phyloP scores from a whole-genome alignment of 78 protist species.

The Polysphondylium violaceum region DNA sequence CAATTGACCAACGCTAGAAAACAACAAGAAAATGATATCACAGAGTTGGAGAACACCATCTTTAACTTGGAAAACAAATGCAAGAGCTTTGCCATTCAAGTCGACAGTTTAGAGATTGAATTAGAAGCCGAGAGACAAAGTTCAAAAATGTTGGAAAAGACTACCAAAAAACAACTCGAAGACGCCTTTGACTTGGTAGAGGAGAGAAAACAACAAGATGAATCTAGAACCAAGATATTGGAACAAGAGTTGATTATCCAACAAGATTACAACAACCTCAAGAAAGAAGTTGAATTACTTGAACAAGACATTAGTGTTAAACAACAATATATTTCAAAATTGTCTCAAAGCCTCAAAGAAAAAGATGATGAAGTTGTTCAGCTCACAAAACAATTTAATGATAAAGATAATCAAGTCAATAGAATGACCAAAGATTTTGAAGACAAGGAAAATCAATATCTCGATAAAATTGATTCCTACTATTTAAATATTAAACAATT shows the following conservation, averaged over 20 bases:
- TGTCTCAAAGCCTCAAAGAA: too few relatives aligned
- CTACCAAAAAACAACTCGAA: background rate
- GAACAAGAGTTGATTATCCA: too few relatives aligned
- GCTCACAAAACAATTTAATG: background rate
- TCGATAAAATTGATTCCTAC: background rate
- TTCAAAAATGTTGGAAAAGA: background rate
- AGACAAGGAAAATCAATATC: constrained; percentile 16
- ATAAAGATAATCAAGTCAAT: background rate
- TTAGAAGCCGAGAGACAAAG: constrained; percentile 11
- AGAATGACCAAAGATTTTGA: background rate
- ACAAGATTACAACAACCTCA: too few relatives aligned
- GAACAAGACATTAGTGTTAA: too few relatives aligned
- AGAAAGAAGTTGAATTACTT: background rate
- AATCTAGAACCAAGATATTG: too few relatives aligned
- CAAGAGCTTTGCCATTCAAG: background rate
- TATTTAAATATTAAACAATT: background rate
- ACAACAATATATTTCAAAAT: too few relatives aligned
- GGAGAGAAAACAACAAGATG: background rate
- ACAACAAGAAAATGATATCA: constrained; percentile 3
- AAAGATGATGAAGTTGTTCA: too few relatives aligned
- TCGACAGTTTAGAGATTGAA: background rate
- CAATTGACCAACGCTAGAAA: background rate
- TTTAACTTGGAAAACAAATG: background rate
- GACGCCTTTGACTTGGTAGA: background rate
- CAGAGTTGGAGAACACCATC: background rate